phyloP scores from a whole-genome alignment of 2,329 filamentous ascomycete genomes.

The Periconia sp. region DNA sequence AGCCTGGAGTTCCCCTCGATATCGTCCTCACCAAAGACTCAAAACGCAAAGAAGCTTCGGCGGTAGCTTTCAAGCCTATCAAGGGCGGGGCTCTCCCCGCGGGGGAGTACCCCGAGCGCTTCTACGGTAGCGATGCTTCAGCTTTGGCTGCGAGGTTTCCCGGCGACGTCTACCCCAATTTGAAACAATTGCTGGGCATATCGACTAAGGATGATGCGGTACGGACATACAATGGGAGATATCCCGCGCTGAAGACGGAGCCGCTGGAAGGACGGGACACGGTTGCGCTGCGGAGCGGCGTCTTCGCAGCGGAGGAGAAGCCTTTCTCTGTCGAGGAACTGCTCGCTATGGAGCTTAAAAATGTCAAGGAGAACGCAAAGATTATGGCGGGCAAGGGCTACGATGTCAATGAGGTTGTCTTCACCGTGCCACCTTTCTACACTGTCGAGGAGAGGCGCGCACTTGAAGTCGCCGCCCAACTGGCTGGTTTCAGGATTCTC shows the following conservation, averaged over 20 bases:
- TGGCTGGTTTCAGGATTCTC: conserved; percentile 85
- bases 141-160: conserved; percentile 86
- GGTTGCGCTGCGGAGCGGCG: conserved; percentile 78
- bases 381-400: conserved; percentile 74
- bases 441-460: conserved; percentile 88
- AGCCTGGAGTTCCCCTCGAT: conserved; percentile 94
- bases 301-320: conserved; percentile 67
- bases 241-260: conserved; percentile 76
- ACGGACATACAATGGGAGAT: conserved; percentile 70
- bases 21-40: conserved; percentile 98
- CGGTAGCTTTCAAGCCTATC: conserved; percentile 91
- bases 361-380: conserved; percentile 87
- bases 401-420: conserved; percentile 76
- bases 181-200: conserved; percentile 88
- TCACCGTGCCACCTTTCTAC: conserved; percentile 89
- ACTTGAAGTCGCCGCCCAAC: conserved; percentile 77
- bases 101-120: conserved; percentile 74
- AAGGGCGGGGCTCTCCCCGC: conserved; percentile 61
- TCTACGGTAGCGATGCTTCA: conserved; percentile 89
- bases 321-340: conserved; percentile 83
- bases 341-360: conserved; percentile 93
- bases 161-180: conserved; percentile 89
- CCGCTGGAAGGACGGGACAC: conserved; percentile 61
- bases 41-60: conserved; percentile 89
- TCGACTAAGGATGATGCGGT: conserved; percentile 59